Conservation (phyloP, 805 yeast species). For the Candida arabinofermentans region DNA sequence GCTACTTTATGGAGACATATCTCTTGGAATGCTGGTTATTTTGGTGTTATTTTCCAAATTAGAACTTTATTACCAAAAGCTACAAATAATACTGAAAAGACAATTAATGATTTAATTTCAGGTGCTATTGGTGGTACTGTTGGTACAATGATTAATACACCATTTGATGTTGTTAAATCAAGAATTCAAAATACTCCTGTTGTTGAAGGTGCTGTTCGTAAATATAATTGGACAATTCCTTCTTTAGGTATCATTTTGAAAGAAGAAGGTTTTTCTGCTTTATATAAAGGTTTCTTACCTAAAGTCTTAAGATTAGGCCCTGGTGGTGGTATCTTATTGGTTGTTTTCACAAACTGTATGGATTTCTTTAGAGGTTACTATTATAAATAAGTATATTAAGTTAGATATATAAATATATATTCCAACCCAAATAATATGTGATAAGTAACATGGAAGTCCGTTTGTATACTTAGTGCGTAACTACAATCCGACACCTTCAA, state of each 20-base stretch:
- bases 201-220: constrained; percentile 71
- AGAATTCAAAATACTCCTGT: constrained; percentile 79
- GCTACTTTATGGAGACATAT: constrained; percentile 97
- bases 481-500: too few relatives aligned
- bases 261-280: constrained; percentile 91
- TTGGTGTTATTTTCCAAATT: constrained; percentile 89
- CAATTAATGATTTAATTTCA: constrained; percentile 80
- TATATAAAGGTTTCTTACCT: constrained; percentile 95
- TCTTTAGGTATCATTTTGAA: constrained; percentile 65
- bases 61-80: constrained; percentile 78
- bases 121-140: constrained; percentile 97
- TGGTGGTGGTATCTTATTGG: constrained; percentile 97
- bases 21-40: constrained; percentile 97
- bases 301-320: constrained; percentile 97
- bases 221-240: constrained; percentile 91
- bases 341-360: constrained; percentile 93
- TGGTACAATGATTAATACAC: constrained; percentile 94
- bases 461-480: too few relatives aligned
- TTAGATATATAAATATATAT: background rate
- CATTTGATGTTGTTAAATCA: constrained; percentile 96
- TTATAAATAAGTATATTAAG: constrained; percentile 22
- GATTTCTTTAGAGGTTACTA: constrained; percentile 78
- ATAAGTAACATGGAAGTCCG: too few relatives aligned
- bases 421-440: too few relatives aligned
- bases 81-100: constrained; percentile 63